Evolutionary conservation across 352 stramenopile species (phyloP).

Genomic region (Globisporangium canariense): DNA sequence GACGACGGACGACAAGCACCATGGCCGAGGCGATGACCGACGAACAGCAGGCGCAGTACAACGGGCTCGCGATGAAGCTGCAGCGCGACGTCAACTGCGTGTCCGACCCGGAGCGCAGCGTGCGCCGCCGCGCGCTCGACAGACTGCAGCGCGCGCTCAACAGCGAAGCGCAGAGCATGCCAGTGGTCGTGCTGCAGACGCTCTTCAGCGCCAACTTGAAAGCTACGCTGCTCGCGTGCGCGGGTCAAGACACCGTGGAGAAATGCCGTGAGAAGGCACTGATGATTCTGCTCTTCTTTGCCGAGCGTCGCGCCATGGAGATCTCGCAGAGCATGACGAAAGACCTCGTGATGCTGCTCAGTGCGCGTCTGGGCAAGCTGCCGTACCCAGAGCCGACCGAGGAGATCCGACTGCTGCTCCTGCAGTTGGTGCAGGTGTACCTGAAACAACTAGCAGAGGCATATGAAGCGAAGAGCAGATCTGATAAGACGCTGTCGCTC

Average conservation of each 20-base stretch:
- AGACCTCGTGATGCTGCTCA: constrained; percentile 45
- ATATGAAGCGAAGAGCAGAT: constrained; percentile 8
- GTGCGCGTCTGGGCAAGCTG: constrained; percentile 63
- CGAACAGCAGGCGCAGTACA: constrained; percentile 51
- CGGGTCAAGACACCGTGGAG: constrained; percentile 53
- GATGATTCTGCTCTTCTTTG: constrained; percentile 52
- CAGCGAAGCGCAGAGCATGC: constrained; percentile 37
- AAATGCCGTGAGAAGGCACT: constrained; percentile 78
- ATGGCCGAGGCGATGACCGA: constrained; percentile 29
- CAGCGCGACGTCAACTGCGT: constrained; percentile 85
- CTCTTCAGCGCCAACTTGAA: constrained; percentile 47
- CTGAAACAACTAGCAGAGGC: constrained; percentile 42
- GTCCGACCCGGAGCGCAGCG: constrained; percentile 56
- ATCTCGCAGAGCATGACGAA: constrained; percentile 35
- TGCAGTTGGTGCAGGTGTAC: constrained; percentile 54
- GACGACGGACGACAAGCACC: neutral
- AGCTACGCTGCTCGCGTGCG: constrained; percentile 45
- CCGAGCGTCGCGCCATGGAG: constrained; percentile 44
- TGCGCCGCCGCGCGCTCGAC: constrained; percentile 69
- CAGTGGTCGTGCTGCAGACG: constrained; percentile 32
- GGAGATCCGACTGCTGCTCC: constrained; percentile 71
- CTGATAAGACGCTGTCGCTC: constrained; percentile 22
- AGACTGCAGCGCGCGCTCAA: constrained; percentile 59
- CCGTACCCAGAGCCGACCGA: constrained; percentile 78
- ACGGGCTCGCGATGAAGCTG: constrained; percentile 72